phyloP scores from a whole-genome alignment of 2,329 filamentous ascomycete genomes.

The Sclerotinia glacialis region DNA sequence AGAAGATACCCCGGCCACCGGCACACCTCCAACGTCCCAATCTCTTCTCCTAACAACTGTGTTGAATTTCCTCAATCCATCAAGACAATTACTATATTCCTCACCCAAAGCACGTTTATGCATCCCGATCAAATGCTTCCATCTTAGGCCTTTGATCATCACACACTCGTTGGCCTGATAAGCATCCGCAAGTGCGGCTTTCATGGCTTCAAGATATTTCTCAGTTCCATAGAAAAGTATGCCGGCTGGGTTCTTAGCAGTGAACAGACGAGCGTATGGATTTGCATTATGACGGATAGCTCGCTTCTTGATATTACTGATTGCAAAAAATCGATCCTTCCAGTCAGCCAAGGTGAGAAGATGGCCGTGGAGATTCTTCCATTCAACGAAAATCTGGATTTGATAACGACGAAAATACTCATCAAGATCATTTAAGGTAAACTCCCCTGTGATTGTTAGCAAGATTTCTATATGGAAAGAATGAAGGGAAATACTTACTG shows the following conservation, averaged over 20 bases:
- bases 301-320: conserved; percentile 11
- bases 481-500: background rate
- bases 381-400: background rate
- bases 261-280: conserved; percentile 12
- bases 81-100: conserved; percentile 3
- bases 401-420: conserved; percentile 6
- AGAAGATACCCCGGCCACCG: background rate
- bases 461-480: background rate
- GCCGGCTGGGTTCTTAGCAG: background rate
- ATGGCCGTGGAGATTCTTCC: background rate
- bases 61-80: conserved; percentile 11
- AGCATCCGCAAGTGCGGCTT: background rate
- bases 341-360: conserved; percentile 5
- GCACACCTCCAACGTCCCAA: conserved; percentile 14
- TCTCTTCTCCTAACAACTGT: conserved; percentile 11
- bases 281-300: background rate
- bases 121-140: background rate
- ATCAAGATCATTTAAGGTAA: background rate
- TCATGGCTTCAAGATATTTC: conserved; percentile 8
- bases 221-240: conserved; percentile 5
- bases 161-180: conserved; percentile 9
- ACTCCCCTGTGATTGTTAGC: conserved; percentile 3
- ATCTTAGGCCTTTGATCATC: background rate
- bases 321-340: conserved; percentile 17
- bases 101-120: background rate